Evolutionary conservation across 1,284 basidiomycete genomes (phyloP).

Genomic region (Mycosarcoma maydis): DNA sequence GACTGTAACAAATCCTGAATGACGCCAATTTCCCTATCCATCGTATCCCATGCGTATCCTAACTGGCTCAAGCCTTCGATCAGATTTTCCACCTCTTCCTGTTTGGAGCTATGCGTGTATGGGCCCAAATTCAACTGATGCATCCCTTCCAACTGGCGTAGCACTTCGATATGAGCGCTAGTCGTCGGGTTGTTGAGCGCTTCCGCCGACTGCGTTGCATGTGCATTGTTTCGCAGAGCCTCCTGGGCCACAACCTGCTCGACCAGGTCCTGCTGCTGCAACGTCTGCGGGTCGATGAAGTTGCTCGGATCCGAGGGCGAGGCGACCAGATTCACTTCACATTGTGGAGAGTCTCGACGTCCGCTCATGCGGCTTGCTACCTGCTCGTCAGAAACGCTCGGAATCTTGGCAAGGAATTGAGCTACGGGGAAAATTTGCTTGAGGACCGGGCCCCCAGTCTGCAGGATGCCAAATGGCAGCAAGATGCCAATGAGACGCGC

Average conservation of each 20-base stretch:
- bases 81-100: conserved; percentile 52
- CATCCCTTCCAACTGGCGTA: conserved; percentile 38
- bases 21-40: conserved; percentile 56
- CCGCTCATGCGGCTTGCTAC: conserved; percentile 15
- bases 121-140: conserved; percentile 43
- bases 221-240: conserved; percentile 9
- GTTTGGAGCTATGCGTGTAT: conserved; percentile 55
- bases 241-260: conserved; percentile 10
- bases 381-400: conserved; percentile 40
- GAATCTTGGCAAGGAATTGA: conserved; percentile 54
- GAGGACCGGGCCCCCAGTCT: conserved; percentile 52
- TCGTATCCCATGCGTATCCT: conserved; percentile 59
- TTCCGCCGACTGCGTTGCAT: not conserved
- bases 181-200: conserved; percentile 7
- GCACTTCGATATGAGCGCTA: conserved; percentile 21
- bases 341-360: conserved; percentile 1
- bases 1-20: conserved; percentile 51
- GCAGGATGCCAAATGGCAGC: conserved; percentile 48
- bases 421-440: conserved; percentile 55
- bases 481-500: conserved; percentile 50
- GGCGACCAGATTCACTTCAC: not conserved
- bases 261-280: conserved; percentile 23
- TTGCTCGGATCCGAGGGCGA: conserved; percentile 7
- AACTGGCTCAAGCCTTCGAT: conserved; percentile 60
- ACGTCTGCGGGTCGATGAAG: conserved; percentile 35